A percentile compares a stretch with the other conserved stretches of the same genome.
phyloP scores from a whole-genome alignment of 1,139 yeast genomes.

The Chernovozyma sophiae-reginae region DNA sequence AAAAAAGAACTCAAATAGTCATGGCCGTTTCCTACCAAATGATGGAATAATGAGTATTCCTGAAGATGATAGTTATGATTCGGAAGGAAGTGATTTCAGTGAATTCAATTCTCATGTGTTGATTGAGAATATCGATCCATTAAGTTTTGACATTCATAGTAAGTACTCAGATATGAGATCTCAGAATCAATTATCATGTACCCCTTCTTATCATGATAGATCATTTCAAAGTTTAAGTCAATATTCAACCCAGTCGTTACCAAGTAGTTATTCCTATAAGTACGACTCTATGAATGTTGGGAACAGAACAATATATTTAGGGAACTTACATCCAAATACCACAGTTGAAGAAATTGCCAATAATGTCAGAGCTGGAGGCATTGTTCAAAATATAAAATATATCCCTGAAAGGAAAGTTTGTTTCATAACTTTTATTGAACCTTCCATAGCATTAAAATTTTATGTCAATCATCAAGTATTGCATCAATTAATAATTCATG shows the following conservation, averaged over 20 bases:
- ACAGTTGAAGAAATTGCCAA: conserved; percentile 49
- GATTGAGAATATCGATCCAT: conserved; percentile 4
- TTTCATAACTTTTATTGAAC: conserved; percentile 44
- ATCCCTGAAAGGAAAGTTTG: conserved; percentile 38
- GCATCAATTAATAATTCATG: conserved; percentile 45
- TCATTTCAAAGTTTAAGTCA: not conserved
- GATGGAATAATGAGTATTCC: conserved; percentile 8
- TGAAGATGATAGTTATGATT: conserved; percentile 8
- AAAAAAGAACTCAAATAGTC: not conserved
- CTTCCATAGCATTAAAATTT: conserved; percentile 39
- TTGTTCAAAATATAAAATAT: conserved; percentile 38
- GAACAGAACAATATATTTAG: conserved; percentile 42
- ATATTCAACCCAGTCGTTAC: not conserved
- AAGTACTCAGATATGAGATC: not conserved
- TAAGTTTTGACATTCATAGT: not conserved
- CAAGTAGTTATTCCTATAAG: conserved; percentile 6
- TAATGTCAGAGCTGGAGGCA: conserved; percentile 47
- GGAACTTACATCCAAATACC: conserved; percentile 42
- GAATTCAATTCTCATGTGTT: conserved; percentile 5
- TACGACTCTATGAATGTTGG: conserved; percentile 28
- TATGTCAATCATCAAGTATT: conserved; percentile 41
- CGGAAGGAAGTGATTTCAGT: conserved; percentile 5
- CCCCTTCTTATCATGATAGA: not conserved
- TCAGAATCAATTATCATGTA: not conserved
- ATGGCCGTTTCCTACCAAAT: conserved; percentile 3